Evolutionary conservation across 495 filamentous ascomycete species (phyloP), one percentile per base, ranked within the genome.

Genomic region (Friedmanniomyces simplex): DNA sequence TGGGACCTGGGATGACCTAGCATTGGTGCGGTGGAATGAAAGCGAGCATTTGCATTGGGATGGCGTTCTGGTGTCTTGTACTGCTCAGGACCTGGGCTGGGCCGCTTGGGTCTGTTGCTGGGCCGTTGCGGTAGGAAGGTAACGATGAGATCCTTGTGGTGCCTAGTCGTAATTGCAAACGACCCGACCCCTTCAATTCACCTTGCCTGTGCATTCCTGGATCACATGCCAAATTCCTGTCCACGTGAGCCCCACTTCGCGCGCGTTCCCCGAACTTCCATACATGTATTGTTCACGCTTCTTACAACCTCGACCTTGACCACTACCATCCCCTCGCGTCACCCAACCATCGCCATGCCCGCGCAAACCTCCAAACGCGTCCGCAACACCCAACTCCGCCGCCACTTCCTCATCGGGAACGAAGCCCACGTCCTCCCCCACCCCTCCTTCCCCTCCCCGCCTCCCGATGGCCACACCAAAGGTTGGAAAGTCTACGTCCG

Each of bases 401-500:
- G 61, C 22, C 56, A 60, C 57, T 63, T 63, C 57, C 25, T 63
- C 61, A 60, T 63, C 39, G 61, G 61, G 52, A 63, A 63, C 53
- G 51, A 55, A 37, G 51, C 61, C 45, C 49, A 60, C 57, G 36
- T 60, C 46, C 61, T 63, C 47, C 61, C 61, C 0, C 47, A 55
- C 25, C 52, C 56, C 10, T 13, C 8, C 61, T 63, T 21, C 57
- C 51, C 61, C 42, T 6, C 22, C 24, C 57, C 50, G 7, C 18
- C 59, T 1, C 77, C 79, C 37, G 60, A 74, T 7, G 89, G 95
- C 72, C 93, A 98, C 75, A 97, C 91, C 28, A 94, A 96, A 72
- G 83, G 84, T 65, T 98, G 91, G 91, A 85, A 85, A 61, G 86
- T 98, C 41, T 96, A 88, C 69, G 88, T 98, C 52, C 86, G 85